Percentiles rank a stretch among this genome's conserved stretches.
phyloP scores from a whole-genome alignment of 163 green algal species.

The Picocystis sp. region DNA sequence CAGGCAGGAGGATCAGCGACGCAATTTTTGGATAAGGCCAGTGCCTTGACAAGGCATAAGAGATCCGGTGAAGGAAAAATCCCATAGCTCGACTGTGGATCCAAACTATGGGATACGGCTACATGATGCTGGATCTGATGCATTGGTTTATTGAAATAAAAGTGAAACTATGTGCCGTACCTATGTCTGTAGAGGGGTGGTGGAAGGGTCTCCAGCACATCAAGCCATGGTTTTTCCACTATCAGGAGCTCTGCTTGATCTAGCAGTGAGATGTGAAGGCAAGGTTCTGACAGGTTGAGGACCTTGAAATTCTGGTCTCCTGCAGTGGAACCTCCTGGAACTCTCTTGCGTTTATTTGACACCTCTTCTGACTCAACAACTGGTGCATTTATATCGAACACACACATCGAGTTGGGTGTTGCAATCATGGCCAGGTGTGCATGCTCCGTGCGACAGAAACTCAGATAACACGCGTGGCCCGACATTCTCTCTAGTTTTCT shows the following conservation, averaged over 20 bases:
- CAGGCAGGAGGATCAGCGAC: too few relatives aligned
- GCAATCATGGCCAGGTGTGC: conserved; percentile 21
- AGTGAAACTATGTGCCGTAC: conserved; percentile 32
- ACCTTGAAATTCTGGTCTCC: conserved; percentile 18
- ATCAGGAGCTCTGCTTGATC: conserved; percentile 19
- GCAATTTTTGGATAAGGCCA: too few relatives aligned
- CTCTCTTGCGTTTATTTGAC: not conserved
- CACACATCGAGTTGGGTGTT: conserved; percentile 27
- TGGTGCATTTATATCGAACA: conserved; percentile 24
- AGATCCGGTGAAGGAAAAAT: too few relatives aligned
- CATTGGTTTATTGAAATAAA: too few relatives aligned
- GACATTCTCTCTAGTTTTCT: too few relatives aligned
- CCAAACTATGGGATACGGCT: too few relatives aligned
- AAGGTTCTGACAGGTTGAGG: conserved; percentile 12
- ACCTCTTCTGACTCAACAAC: not conserved
- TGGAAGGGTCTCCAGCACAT: conserved; percentile 31
- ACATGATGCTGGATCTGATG: too few relatives aligned
- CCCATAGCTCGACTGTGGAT: too few relatives aligned
- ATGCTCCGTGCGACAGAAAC: conserved; percentile 8
- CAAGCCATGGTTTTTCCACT: conserved; percentile 37
- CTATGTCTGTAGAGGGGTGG: conserved; percentile 39
- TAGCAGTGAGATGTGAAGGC: not conserved
- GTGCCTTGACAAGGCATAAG: too few relatives aligned
- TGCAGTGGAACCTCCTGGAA: not conserved
- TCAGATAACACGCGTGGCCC: too few relatives aligned